Base-by-base conservation (phyloP, 768 basidiomycete species). In the Amanita fuliginea region DNA sequence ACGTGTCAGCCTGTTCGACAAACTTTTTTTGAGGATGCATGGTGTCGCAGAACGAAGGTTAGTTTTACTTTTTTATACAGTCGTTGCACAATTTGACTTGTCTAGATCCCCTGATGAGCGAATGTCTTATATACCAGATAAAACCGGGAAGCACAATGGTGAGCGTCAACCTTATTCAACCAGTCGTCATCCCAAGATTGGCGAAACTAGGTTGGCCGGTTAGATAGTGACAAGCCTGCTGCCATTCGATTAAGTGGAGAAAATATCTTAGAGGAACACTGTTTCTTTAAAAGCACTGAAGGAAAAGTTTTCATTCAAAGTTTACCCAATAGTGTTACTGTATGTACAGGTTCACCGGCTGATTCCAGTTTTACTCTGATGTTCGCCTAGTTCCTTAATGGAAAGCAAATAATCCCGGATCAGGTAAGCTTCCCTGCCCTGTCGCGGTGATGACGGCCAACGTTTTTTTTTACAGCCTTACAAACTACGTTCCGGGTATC, bases 21-120 rank as follows among this genome's bases (percentile, higher is more conserved):
- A 32, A 30, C 22, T 44, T 26, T 44, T 26, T 26, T 37, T 45
- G 24, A 44, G 42, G 41, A 45, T 21, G 30, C 39, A 47, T 36
- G 41, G 53, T 51, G 53, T 49, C 52, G 46, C 59, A 84, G 81
- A 86, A 86, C 64, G 84, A 86, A 78, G 86, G 84, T 78, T 46
- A 59, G 72, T 57, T 53, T 34, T 45, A 40, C 40, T 41, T 53
- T 46, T 33, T 52, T 45, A 35, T 14, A 9, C 7, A 1, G 28
- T 9, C 9, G 28, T 28, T 28, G 6, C 19, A 35, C 42, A 44
- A 41, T 53, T 21, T 55, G 51, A 48, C 45, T 41, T 50, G 47
- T 47, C 46, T 53, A 89, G 92, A 96, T 71, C 94, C 93, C 44
- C 74, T 96, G 45, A 96, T 96, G 92, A 91, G 88, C 61, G 93